phyloP scores from a whole-genome alignment of 2,329 filamentous ascomycete genomes.

The Phaeosphaeria sp. region DNA sequence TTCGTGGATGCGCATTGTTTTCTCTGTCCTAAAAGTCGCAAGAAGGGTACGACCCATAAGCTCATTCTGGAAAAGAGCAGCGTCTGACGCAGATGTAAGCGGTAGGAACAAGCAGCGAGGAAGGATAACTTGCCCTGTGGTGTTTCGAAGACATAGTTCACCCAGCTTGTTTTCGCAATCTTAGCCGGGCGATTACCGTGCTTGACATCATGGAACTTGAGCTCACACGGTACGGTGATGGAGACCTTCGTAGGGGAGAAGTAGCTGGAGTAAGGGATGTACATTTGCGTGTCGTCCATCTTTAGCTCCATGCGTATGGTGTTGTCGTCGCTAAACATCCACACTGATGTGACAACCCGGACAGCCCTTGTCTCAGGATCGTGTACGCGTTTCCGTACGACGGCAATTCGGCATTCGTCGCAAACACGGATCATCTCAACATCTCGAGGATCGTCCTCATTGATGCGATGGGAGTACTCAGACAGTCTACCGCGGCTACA shows the following conservation, averaged over 20 bases:
- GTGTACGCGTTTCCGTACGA: slow-evolving; percentile 53
- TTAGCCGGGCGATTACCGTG: slow-evolving; percentile 45
- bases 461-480: slow-evolving; percentile 51
- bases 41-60: slow-evolving; percentile 55
- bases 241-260: slow-evolving; percentile 54
- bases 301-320: slow-evolving; percentile 52
- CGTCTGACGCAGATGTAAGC: slow-evolving; percentile 25
- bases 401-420: slow-evolving; percentile 49
- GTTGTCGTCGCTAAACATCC: slow-evolving; percentile 54
- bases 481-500: slow-evolving; percentile 47
- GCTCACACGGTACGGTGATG: slow-evolving; percentile 46
- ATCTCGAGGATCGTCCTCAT: slow-evolving; percentile 45
- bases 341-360: slow-evolving; percentile 53
- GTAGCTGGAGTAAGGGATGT: slow-evolving; percentile 55
- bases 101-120: not conserved
- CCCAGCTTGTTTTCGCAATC: slow-evolving; percentile 51
- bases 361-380: slow-evolving; percentile 40
- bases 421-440: slow-evolving; percentile 51
- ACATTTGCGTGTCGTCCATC: slow-evolving; percentile 49
- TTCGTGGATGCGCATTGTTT: slow-evolving; percentile 54
- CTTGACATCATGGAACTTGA: slow-evolving; percentile 49
- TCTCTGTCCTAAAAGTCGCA: slow-evolving; percentile 51
- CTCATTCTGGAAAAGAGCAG: slow-evolving; percentile 54
- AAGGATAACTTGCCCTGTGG: slow-evolving; percentile 24
- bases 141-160: slow-evolving; percentile 54